These are phyloP conservation scores for Cotoneaster glaucophyllus DNA, from an alignment of 306 rosid genomes.

Conservation along the genomic window DNA sequence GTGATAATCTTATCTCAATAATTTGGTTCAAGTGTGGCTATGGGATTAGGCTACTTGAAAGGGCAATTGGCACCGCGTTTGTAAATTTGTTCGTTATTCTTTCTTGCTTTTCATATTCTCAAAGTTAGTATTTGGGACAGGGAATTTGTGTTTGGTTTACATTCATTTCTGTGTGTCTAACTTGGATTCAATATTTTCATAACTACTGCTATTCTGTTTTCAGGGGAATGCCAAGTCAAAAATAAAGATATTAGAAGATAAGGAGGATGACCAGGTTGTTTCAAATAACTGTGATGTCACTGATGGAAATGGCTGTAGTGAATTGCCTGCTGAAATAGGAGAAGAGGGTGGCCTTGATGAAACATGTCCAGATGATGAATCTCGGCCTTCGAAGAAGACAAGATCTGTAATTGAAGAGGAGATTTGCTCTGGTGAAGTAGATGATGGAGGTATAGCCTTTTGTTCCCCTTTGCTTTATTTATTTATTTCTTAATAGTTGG, in stretches of 20 bases:
- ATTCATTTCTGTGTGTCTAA: neutral
- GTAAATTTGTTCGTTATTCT: neutral
- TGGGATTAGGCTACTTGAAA: neutral
- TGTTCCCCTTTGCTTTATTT: neutral
- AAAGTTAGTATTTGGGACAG: neutral
- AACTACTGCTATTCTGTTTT: neutral
- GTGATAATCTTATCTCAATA: neutral
- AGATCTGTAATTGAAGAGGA: conserved; percentile 41
- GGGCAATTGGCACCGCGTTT: neutral
- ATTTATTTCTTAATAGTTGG: neutral
- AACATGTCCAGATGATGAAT: conserved; percentile 32
- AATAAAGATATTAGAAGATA: conserved; percentile 26
- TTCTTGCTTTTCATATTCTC: neutral
- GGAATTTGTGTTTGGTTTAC: neutral
- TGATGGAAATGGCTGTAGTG: conserved; percentile 42
- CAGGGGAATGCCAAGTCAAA: conserved; percentile 42
- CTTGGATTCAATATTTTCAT: neutral
- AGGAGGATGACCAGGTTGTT: conserved; percentile 24
- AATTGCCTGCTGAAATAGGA: conserved; percentile 22
- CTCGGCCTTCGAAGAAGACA: conserved; percentile 54
- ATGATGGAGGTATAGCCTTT: conserved; percentile 47
- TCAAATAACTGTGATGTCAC: conserved; percentile 28
- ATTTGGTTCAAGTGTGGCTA: neutral
- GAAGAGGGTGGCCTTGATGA: conserved; percentile 30
- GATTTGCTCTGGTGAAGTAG: conserved; percentile 18